Base-by-base conservation (phyloP, 176 grass and related monocot genomes). In the Eragrostis nindensis region DNA sequence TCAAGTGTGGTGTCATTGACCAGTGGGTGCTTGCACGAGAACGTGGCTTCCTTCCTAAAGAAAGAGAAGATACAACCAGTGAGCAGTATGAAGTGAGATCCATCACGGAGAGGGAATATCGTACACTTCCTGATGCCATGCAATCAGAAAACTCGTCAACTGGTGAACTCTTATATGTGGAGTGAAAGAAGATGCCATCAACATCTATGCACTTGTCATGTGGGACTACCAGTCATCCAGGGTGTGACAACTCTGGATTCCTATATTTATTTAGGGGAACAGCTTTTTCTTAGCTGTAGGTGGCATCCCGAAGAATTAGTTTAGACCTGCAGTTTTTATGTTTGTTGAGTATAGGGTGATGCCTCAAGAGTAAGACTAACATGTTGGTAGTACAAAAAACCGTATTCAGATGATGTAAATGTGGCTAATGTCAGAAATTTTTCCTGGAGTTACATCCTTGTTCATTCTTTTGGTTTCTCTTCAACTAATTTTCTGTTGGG, bases 1-100 rank as follows among this genome's bases (percentile, higher is more conserved):
- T 97, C 60, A 80, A 77, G 65, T 97, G 89, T 1, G 91, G 94
- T 49, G 82, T 94, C 56, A 90, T 91, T 4, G 89, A 91, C 24
- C 94, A 97, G 76, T 89, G 89, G 86, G 47, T 97, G 70, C 59
- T 86, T 21, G 92, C 91, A 0, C 65, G 85, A 54, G 78, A 79
- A 36, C 63, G 76, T 17, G 89, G 87, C 3, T 97, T 94, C 84
- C 89, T 88, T 62, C 75, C 85, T 6, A 87, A 66, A 80, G 85
- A 84, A 65, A 69, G 62, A 64, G 70, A 21, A 36, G 82, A 85
- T 18, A 82, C 76, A 56, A 44, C 38, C 15, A 63, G 45, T 0
- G 84, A 90, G 16, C 61, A 68, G 13, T 76, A 62, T 17, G 77
- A 30, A 70, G 67, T 69, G 48, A 86, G 80, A 8, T 91, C 84